Evolutionary conservation across 768 basidiomycete species (phyloP), one percentile per base, ranked within the genome.

Genomic region (Russula sp.): DNA sequence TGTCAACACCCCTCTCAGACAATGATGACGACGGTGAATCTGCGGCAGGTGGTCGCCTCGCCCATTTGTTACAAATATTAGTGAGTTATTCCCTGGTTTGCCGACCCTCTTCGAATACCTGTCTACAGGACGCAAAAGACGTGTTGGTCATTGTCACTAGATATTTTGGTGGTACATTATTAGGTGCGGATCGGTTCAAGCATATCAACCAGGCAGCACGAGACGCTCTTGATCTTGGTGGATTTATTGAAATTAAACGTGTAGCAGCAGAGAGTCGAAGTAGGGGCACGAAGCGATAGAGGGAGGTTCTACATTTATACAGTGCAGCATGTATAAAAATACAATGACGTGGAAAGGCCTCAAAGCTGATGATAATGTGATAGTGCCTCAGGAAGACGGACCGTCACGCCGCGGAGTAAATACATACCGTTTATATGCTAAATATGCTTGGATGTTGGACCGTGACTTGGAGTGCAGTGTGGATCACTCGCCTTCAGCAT

Each of bases 191-290:
- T 70, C 77, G 88, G 39, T 92, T 88, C 74, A 89, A 90, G 70
- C 92, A 96, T 68, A 98, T 99, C 72, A 98, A 96, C 69, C 91
- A 95, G 70, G 93, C 93, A 4, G 96, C 95, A 1, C 81, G 96
- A 22, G 90, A 92, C 68, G 94, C 95, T 1, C 78, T 98, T 6
- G 91, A 96, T 47, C 65, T 85, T 0, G 96, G 90, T 10, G 94
- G 95, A 0, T 93, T 98, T 71, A 74, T 98, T 36, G 88, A 90
- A 50, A 36, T 45, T 22, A 65, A 59, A 22, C 36, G 41, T 9
- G 20, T 29, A 11, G 41, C 18, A 41, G 25, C 42, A 20, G 57
- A 48, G 18, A 32, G 11, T 29, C 38, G 35, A 13, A 49, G 34
- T 47, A 64, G 36, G 16, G 49, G 61, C 18, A 10, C 14, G 16